Evolutionary conservation across 139 green algal genomes (phyloP).

Genomic region (Tetraselmis striata): DNA sequence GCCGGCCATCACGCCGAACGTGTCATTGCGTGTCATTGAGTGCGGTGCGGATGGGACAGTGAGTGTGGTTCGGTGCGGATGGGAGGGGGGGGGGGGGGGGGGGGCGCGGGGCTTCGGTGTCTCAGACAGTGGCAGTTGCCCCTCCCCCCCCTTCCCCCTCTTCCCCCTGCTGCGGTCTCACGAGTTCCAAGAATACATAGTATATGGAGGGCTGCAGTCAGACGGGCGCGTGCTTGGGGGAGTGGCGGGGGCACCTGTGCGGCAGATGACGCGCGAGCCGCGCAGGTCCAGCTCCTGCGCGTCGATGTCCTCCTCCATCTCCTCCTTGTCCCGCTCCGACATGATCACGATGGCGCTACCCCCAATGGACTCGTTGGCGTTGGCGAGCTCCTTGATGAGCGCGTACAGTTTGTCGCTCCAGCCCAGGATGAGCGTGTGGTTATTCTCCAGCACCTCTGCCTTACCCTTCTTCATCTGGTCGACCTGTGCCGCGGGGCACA

Average conservation of each 20-base stretch:
- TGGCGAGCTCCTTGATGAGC: conserved; percentile 44
- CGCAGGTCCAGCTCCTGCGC: conserved; percentile 21
- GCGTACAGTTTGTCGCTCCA: conserved; percentile 52
- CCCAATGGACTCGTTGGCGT: conserved; percentile 43
- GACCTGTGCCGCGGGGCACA: conserved; percentile 11
- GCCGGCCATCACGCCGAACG: too few species aligned
- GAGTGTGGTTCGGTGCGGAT: too few species aligned
- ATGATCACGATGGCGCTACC: conserved; percentile 47
- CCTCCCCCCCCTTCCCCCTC: too few species aligned
- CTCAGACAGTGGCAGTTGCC: too few species aligned
- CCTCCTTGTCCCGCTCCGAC: conserved; percentile 47
- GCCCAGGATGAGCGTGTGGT: conserved; percentile 50
- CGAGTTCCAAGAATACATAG: too few species aligned
- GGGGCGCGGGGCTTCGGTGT: too few species aligned
- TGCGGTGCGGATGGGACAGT: too few species aligned
- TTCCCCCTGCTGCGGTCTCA: too few species aligned
- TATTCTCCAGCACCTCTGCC: conserved; percentile 43
- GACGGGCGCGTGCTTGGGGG: background rate
- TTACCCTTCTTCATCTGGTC: conserved; percentile 42
- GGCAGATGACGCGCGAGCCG: conserved; percentile 45
- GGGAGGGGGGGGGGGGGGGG: too few species aligned
- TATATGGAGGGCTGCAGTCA: too few species aligned
- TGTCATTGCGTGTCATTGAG: too few species aligned
- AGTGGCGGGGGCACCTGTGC: background rate
- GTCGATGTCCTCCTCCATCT: conserved; percentile 48